These are phyloP conservation scores for Thalassiosira ordinaria DNA, from an alignment of 352 stramenopile genomes.

Conservation along the genomic window DNA sequence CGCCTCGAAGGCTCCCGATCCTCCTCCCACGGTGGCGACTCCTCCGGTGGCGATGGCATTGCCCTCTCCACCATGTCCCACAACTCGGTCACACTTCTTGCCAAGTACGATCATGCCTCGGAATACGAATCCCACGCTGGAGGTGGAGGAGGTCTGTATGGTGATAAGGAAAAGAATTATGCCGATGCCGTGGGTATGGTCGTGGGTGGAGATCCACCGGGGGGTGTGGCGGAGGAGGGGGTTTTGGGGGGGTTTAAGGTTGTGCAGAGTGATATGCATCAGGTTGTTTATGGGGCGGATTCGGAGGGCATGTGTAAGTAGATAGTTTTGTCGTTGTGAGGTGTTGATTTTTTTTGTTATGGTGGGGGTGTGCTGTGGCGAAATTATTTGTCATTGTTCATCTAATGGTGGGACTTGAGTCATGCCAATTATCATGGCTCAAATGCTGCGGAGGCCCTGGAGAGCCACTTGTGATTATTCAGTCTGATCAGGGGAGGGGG, in stretches of 20 bases:
- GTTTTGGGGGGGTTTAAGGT: slow-evolving; percentile 84
- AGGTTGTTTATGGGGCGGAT: slow-evolving; percentile 83
- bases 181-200: slow-evolving; percentile 72
- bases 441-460: no score
- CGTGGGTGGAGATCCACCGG: slow-evolving; percentile 74
- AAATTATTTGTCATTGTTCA: no score
- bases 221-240: slow-evolving; percentile 51
- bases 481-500: no score
- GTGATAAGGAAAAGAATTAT: slow-evolving; percentile 70
- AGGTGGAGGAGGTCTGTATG: slow-evolving; percentile 55
- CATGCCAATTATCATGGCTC: no score
- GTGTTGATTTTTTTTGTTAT: no score
- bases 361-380: no score
- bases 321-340: no score
- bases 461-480: no score
- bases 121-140: slow-evolving; percentile 69
- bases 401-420: no score
- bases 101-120: slow-evolving; percentile 79
- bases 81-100: slow-evolving; percentile 57
- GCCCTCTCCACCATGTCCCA: slow-evolving; percentile 33
- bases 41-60: slow-evolving; percentile 27
- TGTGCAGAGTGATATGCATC: slow-evolving; percentile 80
- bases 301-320: slow-evolving; percentile 82
- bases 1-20: slow-evolving; percentile 60
- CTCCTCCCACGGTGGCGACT: slow-evolving; percentile 34